These are phyloP conservation scores for Craterostigma plantagineum DNA, from an alignment of 257 asterid species.

Conservation along the genomic window DNA sequence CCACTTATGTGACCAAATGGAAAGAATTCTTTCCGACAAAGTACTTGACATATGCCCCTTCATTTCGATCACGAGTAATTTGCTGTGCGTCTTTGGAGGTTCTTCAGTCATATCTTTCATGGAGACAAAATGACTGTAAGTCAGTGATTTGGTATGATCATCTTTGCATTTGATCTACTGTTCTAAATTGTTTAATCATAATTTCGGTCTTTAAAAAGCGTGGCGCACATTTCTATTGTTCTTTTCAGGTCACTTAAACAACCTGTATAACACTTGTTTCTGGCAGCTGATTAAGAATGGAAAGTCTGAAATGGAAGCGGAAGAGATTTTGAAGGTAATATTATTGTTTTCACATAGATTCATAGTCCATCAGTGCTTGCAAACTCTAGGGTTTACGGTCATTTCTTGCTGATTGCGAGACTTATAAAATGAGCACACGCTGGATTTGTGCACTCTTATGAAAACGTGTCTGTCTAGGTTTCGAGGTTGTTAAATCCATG, in stretches of 20 bases:
- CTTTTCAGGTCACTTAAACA: conserved; percentile 49
- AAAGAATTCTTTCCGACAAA: conserved; percentile 34
- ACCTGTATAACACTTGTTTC: conserved; percentile 51
- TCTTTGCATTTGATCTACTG: not conserved
- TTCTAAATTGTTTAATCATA: not conserved
- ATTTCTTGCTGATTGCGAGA: no score
- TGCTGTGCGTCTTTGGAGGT: conserved; percentile 59
- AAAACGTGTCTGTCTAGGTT: no score
- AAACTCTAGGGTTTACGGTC: no score
- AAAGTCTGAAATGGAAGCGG: conserved; percentile 39
- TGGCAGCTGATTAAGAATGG: conserved; percentile 52
- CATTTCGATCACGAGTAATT: conserved; percentile 49
- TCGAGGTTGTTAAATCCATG: no score
- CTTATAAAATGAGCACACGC: no score
- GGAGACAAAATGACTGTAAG: conserved; percentile 35
- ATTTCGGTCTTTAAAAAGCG: no score
- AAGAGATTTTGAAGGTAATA: conserved; percentile 38
- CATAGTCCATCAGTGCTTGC: no score
- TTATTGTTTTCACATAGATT: no score
- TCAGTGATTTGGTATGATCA: not conserved
- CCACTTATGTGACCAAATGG: conserved; percentile 58
- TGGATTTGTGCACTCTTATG: no score
- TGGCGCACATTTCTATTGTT: no score
- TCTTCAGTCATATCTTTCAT: conserved; percentile 70
- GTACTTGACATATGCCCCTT: conserved; percentile 38